Conservation (phyloP, 2,329 filamentous ascomycete genomes). For the Fusarium sp. region DNA sequence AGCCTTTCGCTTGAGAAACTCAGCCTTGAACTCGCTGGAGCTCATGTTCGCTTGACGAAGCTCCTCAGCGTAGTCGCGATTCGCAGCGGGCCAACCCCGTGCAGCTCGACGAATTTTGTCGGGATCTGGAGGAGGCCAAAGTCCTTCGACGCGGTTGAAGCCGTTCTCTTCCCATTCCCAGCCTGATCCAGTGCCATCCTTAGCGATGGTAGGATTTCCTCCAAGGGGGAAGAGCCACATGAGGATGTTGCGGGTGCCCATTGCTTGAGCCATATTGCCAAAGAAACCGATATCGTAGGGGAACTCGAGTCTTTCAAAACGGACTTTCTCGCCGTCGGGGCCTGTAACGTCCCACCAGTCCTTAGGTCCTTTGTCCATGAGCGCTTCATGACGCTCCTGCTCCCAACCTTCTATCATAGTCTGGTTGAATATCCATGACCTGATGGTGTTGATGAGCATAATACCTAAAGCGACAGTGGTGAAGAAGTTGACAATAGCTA, state of each 20-base stretch:
- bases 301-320: conserved; percentile 76
- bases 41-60: conserved; percentile 51
- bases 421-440: conserved; percentile 73
- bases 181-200: conserved; percentile 56
- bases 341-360: conserved; percentile 58
- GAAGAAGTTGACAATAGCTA: conserved; percentile 68
- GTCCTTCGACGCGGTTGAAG: conserved; percentile 72
- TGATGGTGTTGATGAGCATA: conserved; percentile 71
- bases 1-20: conserved; percentile 63
- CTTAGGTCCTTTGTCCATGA: conserved; percentile 61
- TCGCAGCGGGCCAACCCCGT: conserved; percentile 55
- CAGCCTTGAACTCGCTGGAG: conserved; percentile 60
- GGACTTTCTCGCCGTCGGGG: conserved; percentile 55
- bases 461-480: conserved; percentile 72
- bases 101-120: conserved; percentile 65
- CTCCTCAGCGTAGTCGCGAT: conserved; percentile 51
- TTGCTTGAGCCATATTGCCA: conserved; percentile 78
- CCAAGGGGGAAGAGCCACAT: conserved; percentile 78
- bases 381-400: conserved; percentile 70
- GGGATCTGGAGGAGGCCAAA: conserved; percentile 74
- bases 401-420: conserved; percentile 89
- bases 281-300: conserved; percentile 85
- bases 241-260: conserved; percentile 75
- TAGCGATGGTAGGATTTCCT: conserved; percentile 58
- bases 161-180: conserved; percentile 81